Evolutionary conservation across 768 basidiomycete species (phyloP).

Genomic region (Tricholoma flavovirens): DNA sequence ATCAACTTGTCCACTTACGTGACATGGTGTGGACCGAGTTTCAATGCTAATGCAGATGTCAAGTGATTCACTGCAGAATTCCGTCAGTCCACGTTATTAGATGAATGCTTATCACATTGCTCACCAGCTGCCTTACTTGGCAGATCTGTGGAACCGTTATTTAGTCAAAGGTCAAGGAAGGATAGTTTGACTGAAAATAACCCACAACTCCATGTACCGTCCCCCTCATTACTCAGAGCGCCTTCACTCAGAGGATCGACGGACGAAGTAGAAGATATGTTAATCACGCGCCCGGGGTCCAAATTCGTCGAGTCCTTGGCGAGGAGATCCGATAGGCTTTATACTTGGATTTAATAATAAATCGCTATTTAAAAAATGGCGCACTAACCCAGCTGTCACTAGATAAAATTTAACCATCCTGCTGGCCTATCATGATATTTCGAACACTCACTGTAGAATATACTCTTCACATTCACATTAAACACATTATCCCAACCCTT

Average conservation of each 20-base stretch:
- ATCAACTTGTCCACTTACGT: slow-evolving; percentile 46
- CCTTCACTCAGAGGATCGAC: slow-evolving; percentile 48
- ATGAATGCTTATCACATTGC: slow-evolving; percentile 6
- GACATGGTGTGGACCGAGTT: slow-evolving; percentile 52
- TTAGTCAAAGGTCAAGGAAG: background rate
- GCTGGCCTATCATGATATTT: background rate
- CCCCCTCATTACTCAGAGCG: slow-evolving; percentile 44
- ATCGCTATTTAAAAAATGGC: background rate
- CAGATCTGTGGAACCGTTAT: slow-evolving; percentile 42
- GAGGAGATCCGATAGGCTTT: slow-evolving; percentile 53
- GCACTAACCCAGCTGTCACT: slow-evolving; percentile 50
- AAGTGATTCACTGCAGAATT: slow-evolving; percentile 60
- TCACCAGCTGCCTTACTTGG: slow-evolving; percentile 78
- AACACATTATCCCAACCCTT: slow-evolving; percentile 85
- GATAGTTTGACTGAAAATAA: slow-evolving; percentile 14
- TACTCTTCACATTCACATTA: slow-evolving; percentile 78
- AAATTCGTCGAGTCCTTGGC: slow-evolving; percentile 54
- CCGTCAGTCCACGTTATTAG: background rate
- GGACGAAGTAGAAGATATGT: slow-evolving; percentile 70
- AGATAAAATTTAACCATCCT: background rate
- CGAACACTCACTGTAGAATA: slow-evolving; percentile 64
- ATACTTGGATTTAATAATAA: background rate
- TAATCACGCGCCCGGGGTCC: slow-evolving; percentile 75
- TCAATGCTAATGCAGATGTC: slow-evolving; percentile 64
- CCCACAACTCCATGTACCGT: slow-evolving; percentile 78